Evolutionary conservation across 2,329 filamentous ascomycete genomes (phyloP).

Genomic region (Sporothrix brunneoviolacea): DNA sequence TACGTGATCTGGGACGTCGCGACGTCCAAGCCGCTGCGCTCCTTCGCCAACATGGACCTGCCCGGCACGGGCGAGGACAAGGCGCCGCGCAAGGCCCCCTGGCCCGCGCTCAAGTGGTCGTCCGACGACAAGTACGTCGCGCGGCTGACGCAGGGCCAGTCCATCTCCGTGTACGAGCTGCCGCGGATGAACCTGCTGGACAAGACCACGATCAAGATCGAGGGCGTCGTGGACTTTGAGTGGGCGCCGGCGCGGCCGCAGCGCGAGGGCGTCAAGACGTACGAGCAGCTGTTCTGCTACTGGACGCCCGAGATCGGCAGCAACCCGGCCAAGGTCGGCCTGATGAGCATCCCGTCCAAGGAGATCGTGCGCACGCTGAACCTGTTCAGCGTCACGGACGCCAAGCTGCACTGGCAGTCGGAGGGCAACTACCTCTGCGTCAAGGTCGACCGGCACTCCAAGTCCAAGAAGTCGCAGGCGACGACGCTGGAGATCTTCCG

Average conservation of each 20-base stretch:
- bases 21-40: constrained; percentile 81
- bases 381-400: constrained; percentile 95
- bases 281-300: constrained; percentile 96
- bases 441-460: constrained; percentile 97
- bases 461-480: constrained; percentile 96
- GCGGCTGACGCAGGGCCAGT: constrained; percentile 77
- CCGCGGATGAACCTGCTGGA: constrained; percentile 84
- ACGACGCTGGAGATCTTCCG: constrained; percentile 99
- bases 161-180: constrained; percentile 93
- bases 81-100: constrained; percentile 76
- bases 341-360: constrained; percentile 95
- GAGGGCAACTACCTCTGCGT: constrained; percentile 91
- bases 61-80: constrained; percentile 58
- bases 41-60: constrained; percentile 84
- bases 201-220: constrained; percentile 90
- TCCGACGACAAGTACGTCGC: constrained; percentile 96
- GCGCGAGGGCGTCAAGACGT: constrained; percentile 78
- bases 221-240: constrained; percentile 95
- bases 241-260: constrained; percentile 83
- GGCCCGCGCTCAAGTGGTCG: constrained; percentile 99
- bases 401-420: constrained; percentile 98
- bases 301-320: constrained; percentile 98
- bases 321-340: constrained; percentile 92
- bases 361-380: constrained; percentile 91
- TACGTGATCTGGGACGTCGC: constrained; percentile 98